Evolutionary conservation across 1,284 basidiomycete genomes (phyloP), one percentile per base, ranked within the genome.

Genomic region (Sutorius eximius): DNA sequence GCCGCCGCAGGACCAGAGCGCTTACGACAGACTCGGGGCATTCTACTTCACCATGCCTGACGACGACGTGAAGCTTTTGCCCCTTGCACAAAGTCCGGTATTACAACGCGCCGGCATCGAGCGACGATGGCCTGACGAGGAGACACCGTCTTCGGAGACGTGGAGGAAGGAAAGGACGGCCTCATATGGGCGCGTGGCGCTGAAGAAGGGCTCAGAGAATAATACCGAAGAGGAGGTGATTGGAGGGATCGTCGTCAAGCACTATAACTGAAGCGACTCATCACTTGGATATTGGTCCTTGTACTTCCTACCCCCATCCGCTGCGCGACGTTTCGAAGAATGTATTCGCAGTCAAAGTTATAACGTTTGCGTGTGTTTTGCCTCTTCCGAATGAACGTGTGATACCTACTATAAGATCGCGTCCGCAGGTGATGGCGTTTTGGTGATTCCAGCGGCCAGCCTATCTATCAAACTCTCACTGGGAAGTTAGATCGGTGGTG

Each of bases 181-280:
- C 6, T 66, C 72, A 6, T 78, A 78, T 58, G 75, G 75, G 11
- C 64, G 68, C 18, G 63, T 57, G 6, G 61, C 68, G 16, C 60
- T 77, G 30, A 70, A 63, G 52, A 70, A 63, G 36, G 61, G 65
- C 15, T 55, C 56, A 12, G 70, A 73, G 46, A 60, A 66, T 9
- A 63, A 68, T 12, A 67, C 71, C 0, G 77, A 78, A 53, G 76
- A 76, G 59, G 76, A 79, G 56, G 45, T 72, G n/a, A 68, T 78
- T 18, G 67, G 65, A 22, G 77, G 75, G 0, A 62, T 77, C 9
- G 58, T 77, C 24, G 74, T 77, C 5, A 74, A 71, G 60, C 77
- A 78, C 50, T 79, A 74, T 57, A 77, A 73, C 57, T 78, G 48
- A 61, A 5, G 29, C 4, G 37, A 11, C 18, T 20, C 18, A n/a